A percentile compares a stretch with the other conserved stretches of the same genome.
Conservation (phyloP, 371 early-diverging fungal species). For the Zychaea mexicana region DNA sequence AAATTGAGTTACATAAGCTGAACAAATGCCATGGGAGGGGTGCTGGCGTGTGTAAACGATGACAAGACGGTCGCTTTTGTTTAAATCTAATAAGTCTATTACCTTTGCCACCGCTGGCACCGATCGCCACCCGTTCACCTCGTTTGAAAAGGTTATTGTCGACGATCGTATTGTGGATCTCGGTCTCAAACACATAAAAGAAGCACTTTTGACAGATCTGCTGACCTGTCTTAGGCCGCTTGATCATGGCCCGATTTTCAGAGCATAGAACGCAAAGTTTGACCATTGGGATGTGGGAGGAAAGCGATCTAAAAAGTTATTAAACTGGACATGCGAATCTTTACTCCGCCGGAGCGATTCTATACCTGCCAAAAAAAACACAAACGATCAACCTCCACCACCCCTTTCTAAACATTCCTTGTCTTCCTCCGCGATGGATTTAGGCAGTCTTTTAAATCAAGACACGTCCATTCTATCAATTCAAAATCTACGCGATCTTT, state of each 20-base stretch:
- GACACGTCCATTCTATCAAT: slow-evolving; percentile 18
- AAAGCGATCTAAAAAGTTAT: too few species aligned
- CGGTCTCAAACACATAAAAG: slow-evolving; percentile 93
- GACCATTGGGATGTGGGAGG: slow-evolving; percentile 28
- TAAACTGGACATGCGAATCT: too few species aligned
- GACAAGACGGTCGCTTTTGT: neutral
- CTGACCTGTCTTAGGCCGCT: slow-evolving; percentile 93
- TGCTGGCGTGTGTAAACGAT: too few species aligned
- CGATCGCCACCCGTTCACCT: slow-evolving; percentile 96
- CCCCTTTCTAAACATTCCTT: too few species aligned
- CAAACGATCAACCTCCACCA: too few species aligned
- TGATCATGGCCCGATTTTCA: slow-evolving; percentile 77
- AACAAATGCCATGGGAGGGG: neutral
- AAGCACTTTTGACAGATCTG: slow-evolving; percentile 96
- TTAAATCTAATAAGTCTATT: too few species aligned
- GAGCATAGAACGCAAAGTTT: slow-evolving; percentile 58
- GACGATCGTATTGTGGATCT: slow-evolving; percentile 95
- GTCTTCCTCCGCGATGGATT: slow-evolving; percentile 43
- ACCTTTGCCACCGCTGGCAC: slow-evolving; percentile 99
- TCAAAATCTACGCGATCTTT: slow-evolving; percentile 19
- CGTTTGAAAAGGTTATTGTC: slow-evolving; percentile 83
- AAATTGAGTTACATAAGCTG: neutral
- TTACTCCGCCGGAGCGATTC: too few species aligned
- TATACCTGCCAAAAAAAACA: too few species aligned
- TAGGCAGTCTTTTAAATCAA: slow-evolving; percentile 37